These are phyloP conservation scores for Aspergillus panamensis DNA, from an alignment of 495 filamentous ascomycete species.

Conservation along the genomic window DNA sequence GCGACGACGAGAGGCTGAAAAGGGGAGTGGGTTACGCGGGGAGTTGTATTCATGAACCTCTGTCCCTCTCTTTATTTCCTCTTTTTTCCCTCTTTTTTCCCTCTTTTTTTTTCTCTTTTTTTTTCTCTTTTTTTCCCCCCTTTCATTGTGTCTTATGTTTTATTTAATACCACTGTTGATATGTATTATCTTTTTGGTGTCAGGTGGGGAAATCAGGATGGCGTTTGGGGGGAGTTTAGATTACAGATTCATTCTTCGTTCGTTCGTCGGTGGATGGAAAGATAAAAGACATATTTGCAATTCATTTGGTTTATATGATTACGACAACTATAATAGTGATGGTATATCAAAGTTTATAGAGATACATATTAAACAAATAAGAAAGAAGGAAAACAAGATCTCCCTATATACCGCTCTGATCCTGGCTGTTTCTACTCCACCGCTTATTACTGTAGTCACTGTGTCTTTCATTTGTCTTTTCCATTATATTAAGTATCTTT, in stretches of 20 bases:
- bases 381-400: not conserved
- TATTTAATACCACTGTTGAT: slow-evolving; percentile 1
- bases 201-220: slow-evolving; percentile 3
- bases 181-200: slow-evolving; percentile 13
- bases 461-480: not conserved
- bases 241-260: slow-evolving; percentile 4
- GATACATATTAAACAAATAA: not conserved
- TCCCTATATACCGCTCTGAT: not conserved
- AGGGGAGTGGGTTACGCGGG: slow-evolving; percentile 37
- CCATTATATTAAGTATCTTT: not conserved
- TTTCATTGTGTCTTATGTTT: not conserved
- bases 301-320: not conserved
- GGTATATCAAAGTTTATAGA: not conserved
- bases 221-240: slow-evolving; percentile 3
- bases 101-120: not conserved
- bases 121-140: slow-evolving; percentile 8
- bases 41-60: slow-evolving; percentile 37
- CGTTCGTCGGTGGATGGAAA: not conserved
- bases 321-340: not conserved
- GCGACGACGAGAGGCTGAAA: slow-evolving; percentile 42
- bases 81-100: slow-evolving; percentile 7
- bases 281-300: not conserved
- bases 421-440: not conserved
- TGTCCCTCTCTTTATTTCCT: too few species aligned
- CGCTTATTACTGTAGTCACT: not conserved